Percentiles rank a stretch among this genome's conserved stretches.
phyloP scores from a whole-genome alignment of 2,329 filamentous ascomycete species.

The Didymella segeticola region DNA sequence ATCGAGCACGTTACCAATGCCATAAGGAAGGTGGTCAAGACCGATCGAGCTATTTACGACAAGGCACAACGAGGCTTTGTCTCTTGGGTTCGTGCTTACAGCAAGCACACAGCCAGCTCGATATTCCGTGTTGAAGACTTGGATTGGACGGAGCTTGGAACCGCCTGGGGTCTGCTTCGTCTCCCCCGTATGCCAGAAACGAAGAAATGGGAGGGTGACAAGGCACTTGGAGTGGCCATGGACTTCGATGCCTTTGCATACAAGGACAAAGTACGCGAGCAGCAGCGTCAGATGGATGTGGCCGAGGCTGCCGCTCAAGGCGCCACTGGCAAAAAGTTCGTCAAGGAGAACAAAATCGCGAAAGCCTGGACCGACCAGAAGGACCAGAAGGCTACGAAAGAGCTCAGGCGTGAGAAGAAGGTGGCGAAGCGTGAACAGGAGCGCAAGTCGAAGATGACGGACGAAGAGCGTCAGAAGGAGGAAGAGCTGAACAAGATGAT shows the following conservation, averaged over 20 bases:
- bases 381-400: conserved; percentile 41
- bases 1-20: conserved; percentile 62
- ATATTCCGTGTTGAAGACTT: conserved; percentile 86
- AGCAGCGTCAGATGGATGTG: conserved; percentile 49
- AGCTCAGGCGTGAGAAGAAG: conserved; percentile 45
- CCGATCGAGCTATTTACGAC: conserved; percentile 76
- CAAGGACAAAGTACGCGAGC: conserved; percentile 55
- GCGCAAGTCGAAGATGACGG: conserved; percentile 31
- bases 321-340: conserved; percentile 27
- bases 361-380: conserved; percentile 48
- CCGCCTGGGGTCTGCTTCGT: conserved; percentile 84
- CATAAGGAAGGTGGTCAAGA: conserved; percentile 66
- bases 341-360: conserved; percentile 36
- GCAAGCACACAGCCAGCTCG: conserved; percentile 86
- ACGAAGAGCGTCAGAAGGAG: conserved; percentile 44
- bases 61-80: conserved; percentile 92
- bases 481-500: conserved; percentile 44
- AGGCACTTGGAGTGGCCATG: conserved; percentile 49
- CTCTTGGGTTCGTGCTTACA: conserved; percentile 90
- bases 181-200: conserved; percentile 93
- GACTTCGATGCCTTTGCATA: conserved; percentile 53
- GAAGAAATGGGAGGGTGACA: conserved; percentile 56
- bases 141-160: conserved; percentile 82
- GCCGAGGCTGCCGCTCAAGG: conserved; percentile 34
- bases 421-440: conserved; percentile 41